These are phyloP conservation scores for Aureobasidium sp. DNA, from an alignment of 2,329 filamentous ascomycete genomes.

Conservation along the genomic window DNA sequence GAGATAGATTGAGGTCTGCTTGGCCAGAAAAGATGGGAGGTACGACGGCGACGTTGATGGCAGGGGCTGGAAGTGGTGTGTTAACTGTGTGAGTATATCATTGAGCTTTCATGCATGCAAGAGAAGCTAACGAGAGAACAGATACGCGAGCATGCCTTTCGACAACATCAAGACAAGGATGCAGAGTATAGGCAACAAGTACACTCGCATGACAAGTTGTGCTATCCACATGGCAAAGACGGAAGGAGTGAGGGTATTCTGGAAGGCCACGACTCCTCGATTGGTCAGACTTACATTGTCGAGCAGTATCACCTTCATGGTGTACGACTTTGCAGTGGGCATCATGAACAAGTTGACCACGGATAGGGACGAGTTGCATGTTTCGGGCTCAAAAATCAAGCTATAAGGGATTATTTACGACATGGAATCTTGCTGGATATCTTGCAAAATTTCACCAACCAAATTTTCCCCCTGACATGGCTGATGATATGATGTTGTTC, in stretches of 20 bases:
- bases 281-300: constrained; percentile 14
- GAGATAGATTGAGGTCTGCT: constrained; percentile 15
- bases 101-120: background rate
- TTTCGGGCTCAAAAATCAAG: background rate
- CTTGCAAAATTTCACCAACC: no score
- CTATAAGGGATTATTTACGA: no score
- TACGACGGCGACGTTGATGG: constrained; percentile 15
- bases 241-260: constrained; percentile 14
- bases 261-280: constrained; percentile 15
- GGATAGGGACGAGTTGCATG: background rate
- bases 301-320: constrained; percentile 15
- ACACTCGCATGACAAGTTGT: constrained; percentile 16
- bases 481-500: no score
- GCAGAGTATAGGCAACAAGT: constrained; percentile 23
- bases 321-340: constrained; percentile 12
- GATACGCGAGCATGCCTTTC: constrained; percentile 21
- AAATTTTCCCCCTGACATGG: no score
- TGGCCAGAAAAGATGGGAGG: constrained; percentile 4
- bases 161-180: constrained; percentile 24
- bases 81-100: constrained; percentile 19
- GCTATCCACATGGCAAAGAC: constrained; percentile 7
- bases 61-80: constrained; percentile 20
- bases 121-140: background rate
- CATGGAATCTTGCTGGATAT: no score
- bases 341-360: background rate